Evolutionary conservation across 139 green algal genomes (phyloP).

Genomic region (Chlamydomonas sphaeroides): DNA sequence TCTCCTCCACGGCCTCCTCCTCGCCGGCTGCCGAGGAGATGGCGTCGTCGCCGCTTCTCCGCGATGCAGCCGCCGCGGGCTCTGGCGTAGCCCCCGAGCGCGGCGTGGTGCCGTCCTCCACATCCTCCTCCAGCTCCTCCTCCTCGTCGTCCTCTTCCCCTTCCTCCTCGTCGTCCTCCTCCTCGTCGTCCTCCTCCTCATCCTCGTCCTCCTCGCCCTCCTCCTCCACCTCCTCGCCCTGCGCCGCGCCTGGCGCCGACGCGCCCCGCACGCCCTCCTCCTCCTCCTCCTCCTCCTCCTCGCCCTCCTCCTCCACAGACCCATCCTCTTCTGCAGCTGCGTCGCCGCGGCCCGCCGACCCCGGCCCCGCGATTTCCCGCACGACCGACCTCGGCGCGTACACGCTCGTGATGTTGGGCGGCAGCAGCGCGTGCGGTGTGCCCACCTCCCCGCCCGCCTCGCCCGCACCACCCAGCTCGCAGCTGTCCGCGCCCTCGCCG

Average conservation of each 20-base stretch:
- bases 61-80: no score
- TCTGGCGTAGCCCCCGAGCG: no score
- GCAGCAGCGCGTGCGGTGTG: constrained; percentile 3
- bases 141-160: not conserved
- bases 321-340: no score
- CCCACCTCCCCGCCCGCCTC: not conserved
- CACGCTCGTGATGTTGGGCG: constrained; percentile 18
- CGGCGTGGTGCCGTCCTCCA: no score
- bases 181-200: not conserved
- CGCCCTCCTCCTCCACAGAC: not conserved
- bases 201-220: not conserved
- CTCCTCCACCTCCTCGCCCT: not conserved
- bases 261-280: no score
- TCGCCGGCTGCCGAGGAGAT: not conserved
- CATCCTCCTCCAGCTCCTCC: not conserved
- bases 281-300: not conserved
- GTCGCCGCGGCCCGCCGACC: no score
- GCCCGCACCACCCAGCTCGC: no score
- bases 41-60: no score
- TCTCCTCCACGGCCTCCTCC: no score
- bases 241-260: no score
- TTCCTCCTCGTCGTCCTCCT: not conserved
- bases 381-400: constrained; percentile 16
- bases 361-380: not conserved
- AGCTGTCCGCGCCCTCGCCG: no score